Base-by-base conservation (phyloP, 768 basidiomycete species). In the Panaeolus papilionaceus region DNA sequence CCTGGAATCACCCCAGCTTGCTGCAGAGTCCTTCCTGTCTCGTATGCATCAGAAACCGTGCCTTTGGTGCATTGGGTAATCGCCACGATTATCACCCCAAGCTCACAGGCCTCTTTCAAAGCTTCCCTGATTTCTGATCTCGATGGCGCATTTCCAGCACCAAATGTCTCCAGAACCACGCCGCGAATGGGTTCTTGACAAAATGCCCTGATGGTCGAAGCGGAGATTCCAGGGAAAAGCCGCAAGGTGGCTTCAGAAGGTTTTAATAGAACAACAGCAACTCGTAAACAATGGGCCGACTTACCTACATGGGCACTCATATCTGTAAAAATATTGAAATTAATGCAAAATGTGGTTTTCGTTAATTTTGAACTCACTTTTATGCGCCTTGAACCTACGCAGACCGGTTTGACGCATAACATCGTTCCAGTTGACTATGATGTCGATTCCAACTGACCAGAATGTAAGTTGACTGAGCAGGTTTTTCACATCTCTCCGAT, bases 41-140 rank as follows among this genome's bases (percentile, higher is more conserved):
- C 89, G 71, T 96, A 96, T 16, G 90, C 89, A 72, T 92, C 89
- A 9, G 91, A 92, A 9, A 98, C 96, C 4, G 91, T 85, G 8
- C 96, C 96, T 75, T 91, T 95, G 16, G 88, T 75, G 74, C 96
- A 98, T 73, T 98, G 96, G 0, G 94, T 90, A 62, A 98, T 95
- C 11, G 95, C 94, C 44, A 98, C 94, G 61, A 98, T 87, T 64
- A 97, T 88, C 2, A 96, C 85, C 10, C 93, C 95, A 1, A 91
- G 86, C 66, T 91, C 87, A 69, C 92, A 93, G 2, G 96, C 95
- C 66, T 92, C 89, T 70, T 88, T 89, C 66, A 98, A 82, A 0
- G 88, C 90, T n/a, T 84, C 77, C 75, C 93, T 85, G 20, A 98
- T 79, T 70, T 95, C 95, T 61, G 83, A 67, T 12, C 93, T 86